A percentile compares a stretch with the other conserved stretches of the same genome.
These are phyloP conservation scores for Talaromyces ruber DNA, from an alignment of 495 filamentous ascomycete genomes.

Conservation along the genomic window DNA sequence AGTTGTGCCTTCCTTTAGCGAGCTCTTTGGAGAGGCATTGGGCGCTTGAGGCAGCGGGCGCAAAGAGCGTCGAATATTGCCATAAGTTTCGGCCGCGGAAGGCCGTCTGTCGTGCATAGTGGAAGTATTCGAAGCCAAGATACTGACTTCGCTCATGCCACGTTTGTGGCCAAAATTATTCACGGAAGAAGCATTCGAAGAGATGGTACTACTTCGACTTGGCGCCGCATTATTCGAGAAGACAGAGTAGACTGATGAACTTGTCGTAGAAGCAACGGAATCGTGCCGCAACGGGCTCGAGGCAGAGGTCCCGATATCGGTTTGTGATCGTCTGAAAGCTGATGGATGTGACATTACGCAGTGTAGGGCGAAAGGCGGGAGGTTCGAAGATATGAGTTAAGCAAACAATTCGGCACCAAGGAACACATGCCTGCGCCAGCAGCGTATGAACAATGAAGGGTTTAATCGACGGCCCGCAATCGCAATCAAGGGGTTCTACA, in stretches of 20 bases:
- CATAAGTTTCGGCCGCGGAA: slow-evolving; percentile 53
- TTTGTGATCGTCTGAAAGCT: slow-evolving; percentile 54
- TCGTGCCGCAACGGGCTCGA: slow-evolving; percentile 60
- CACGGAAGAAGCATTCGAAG: slow-evolving; percentile 65
- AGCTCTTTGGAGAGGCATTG: slow-evolving; percentile 30
- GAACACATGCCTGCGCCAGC: slow-evolving; percentile 36
- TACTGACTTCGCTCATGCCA: slow-evolving; percentile 63
- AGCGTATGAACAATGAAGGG: neutral
- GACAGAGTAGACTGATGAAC: slow-evolving; percentile 67
- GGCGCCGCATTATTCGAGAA: slow-evolving; percentile 56
- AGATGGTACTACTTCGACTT: slow-evolving; percentile 66
- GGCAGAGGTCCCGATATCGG: slow-evolving; percentile 48
- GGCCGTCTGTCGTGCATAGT: slow-evolving; percentile 28
- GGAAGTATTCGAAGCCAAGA: slow-evolving; percentile 32
- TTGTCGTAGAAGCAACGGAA: slow-evolving; percentile 66
- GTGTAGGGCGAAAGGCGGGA: slow-evolving; percentile 18
- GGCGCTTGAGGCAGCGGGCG: slow-evolving; percentile 68
- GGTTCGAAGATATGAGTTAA: slow-evolving; percentile 19
- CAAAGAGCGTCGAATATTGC: slow-evolving; percentile 64
- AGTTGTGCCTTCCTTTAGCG: slow-evolving; percentile 17
- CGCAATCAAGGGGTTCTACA: neutral
- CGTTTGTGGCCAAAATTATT: slow-evolving; percentile 57
- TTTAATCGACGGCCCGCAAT: neutral
- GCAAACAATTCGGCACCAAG: slow-evolving; percentile 19
- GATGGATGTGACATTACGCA: slow-evolving; percentile 33